A percentile compares a stretch with the other conserved stretches of the same genome.
These are phyloP conservation scores for Metschnikowia colocasiae DNA, from an alignment of 805 yeast genomes.

Conservation along the genomic window DNA sequence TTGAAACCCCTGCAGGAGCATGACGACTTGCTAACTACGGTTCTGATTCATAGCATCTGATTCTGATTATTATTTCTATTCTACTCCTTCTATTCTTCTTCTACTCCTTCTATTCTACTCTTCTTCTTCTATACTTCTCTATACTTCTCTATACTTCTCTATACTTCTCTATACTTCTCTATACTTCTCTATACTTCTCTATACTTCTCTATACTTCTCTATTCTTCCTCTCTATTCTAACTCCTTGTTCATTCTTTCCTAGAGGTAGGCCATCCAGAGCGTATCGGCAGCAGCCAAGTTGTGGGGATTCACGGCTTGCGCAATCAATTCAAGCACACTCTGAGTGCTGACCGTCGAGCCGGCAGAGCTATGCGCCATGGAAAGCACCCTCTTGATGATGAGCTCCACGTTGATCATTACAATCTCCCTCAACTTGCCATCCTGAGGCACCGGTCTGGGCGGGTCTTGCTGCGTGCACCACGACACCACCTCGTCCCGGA, in stretches of 20 bases:
- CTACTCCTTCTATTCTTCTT: too few species aligned
- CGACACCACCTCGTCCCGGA: slow-evolving; percentile 90
- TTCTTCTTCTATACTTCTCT: too few species aligned
- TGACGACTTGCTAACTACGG: too few species aligned
- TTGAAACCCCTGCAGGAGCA: too few species aligned
- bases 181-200: too few species aligned
- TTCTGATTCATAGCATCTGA: too few species aligned
- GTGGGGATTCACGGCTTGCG: slow-evolving; percentile 93
- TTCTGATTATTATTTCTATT: too few species aligned
- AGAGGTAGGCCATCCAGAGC: slow-evolving; percentile 93
- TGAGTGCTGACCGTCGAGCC: slow-evolving; percentile 85
- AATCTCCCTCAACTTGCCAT: slow-evolving; percentile 78
- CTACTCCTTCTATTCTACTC: too few species aligned
- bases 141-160: too few species aligned
- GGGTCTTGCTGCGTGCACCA: slow-evolving; percentile 89
- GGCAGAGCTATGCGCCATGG: slow-evolving; percentile 53
- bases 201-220: not conserved
- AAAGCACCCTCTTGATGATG: slow-evolving; percentile 72
- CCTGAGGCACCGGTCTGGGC: slow-evolving; percentile 70
- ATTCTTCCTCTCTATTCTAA: too few species aligned
- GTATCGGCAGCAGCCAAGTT: slow-evolving; percentile 89
- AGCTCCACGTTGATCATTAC: slow-evolving; percentile 85
- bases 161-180: too few species aligned
- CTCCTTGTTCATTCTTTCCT: too few species aligned
- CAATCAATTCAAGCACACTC: slow-evolving; percentile 81